These are phyloP conservation scores for Phytophthora tubulina DNA, from an alignment of 352 stramenopile genomes.

Conservation along the genomic window DNA sequence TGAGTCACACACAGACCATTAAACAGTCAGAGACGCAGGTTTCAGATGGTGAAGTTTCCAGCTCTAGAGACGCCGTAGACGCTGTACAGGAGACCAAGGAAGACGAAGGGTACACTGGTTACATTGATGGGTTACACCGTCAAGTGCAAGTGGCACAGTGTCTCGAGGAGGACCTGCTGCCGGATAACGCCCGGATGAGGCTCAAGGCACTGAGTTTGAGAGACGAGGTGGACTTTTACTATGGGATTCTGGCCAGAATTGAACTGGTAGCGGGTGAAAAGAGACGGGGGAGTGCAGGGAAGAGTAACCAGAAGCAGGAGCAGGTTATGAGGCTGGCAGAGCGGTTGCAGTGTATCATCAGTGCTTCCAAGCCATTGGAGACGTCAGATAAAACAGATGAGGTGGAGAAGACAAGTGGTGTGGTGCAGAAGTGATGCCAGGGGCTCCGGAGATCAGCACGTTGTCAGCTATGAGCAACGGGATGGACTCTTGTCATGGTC, in stretches of 20 bases:
- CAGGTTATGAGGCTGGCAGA: slow-evolving; percentile 27
- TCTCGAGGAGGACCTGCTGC: slow-evolving; percentile 53
- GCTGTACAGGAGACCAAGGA: slow-evolving; percentile 15
- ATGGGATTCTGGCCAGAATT: slow-evolving; percentile 53
- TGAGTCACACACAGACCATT: not conserved
- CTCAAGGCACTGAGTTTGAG: slow-evolving; percentile 54
- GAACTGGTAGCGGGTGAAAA: slow-evolving; percentile 42
- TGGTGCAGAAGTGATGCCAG: slow-evolving; percentile 5
- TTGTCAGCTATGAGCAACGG: slow-evolving; percentile 51
- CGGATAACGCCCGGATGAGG: slow-evolving; percentile 57
- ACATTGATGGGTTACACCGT: slow-evolving; percentile 35
- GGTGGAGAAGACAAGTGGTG: not conserved
- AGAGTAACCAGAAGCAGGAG: slow-evolving; percentile 9
- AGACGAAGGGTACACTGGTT: slow-evolving; percentile 19
- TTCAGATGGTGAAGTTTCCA: not conserved
- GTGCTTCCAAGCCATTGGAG: slow-evolving; percentile 46
- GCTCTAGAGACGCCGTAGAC: slow-evolving; percentile 12
- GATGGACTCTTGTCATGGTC: slow-evolving; percentile 59
- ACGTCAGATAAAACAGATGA: slow-evolving; percentile 5
- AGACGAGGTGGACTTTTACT: slow-evolving; percentile 68
- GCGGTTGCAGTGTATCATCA: slow-evolving; percentile 44
- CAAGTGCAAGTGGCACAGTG: slow-evolving; percentile 45
- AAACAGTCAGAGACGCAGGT: not conserved
- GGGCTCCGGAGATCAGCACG: slow-evolving; percentile 48
- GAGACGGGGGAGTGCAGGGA: not conserved